Evolutionary conservation across 345 rosid genomes (phyloP), one percentile per base, ranked within the genome.

Genomic region (Anastatica hierochuntica): DNA sequence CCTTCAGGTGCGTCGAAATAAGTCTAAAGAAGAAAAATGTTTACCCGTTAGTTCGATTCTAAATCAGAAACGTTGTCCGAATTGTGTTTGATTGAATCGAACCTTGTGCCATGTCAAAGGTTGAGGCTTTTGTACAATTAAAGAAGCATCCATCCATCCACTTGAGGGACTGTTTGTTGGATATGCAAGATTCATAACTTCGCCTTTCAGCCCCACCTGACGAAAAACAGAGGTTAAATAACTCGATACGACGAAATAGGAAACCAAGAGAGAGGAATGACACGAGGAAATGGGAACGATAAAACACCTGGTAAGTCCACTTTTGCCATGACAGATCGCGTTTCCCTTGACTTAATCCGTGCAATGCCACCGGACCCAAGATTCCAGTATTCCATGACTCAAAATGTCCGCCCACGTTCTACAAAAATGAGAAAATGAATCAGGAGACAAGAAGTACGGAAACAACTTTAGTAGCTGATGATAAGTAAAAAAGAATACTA

Each of bases 21-120:
- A 27, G 92, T 74, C 98, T 88, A 4, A 29, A 58, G 16, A 64
- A 39, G 38, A 17, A 18, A 21, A 9, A 14, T 1, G 10, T 23
- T 13, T 10, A 23, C 33, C 15, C 0, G 0, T 56, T 27, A 56
- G 49, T 17, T 35, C 31, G 42, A 27, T 49, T 47, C 48, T 24
- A 17, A 46, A 8, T 0, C 4, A 14, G 14, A 43, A 38, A 39
- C 30, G 24, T 15, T 17, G 14, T 8, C 4, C 4, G 7, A 41
- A 33, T 49, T 54, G 35, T 34, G 39, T 26, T 27, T 53, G 31
- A 9, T 41, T 26, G 1, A 14, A 24, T 21, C 24, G 5, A 21
- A 92, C 98, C 94, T 85, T 88, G 66, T 94, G 97, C 99, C 99
- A 88, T 56, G 85, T 83, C 75, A 94, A 66, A 14, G 94, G 92